Conservation (phyloP, 345 rosid species). For the Linum tenue region DNA sequence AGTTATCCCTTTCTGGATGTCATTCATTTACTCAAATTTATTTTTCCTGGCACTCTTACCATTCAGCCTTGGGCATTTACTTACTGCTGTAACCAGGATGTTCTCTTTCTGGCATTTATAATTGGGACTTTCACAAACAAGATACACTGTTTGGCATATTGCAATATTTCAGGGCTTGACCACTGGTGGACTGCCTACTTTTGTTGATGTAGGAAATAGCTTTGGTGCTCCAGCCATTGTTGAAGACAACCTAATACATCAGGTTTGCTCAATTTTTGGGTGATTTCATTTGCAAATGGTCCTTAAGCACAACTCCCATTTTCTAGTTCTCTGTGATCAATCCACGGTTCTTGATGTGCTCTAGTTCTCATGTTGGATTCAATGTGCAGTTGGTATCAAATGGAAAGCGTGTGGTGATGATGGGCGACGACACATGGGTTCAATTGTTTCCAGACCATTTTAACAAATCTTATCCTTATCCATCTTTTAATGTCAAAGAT, state of each 20-base stretch:
- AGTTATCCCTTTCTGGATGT: background rate
- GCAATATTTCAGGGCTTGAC: slow-evolving; percentile 57
- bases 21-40: no score
- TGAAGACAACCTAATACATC: slow-evolving; percentile 77
- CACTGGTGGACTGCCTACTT: slow-evolving; percentile 91
- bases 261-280: slow-evolving; percentile 30
- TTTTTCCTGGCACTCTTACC: background rate
- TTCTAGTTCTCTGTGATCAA: background rate
- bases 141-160: background rate
- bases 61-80: background rate
- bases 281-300: background rate
- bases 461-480: slow-evolving; percentile 73
- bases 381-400: slow-evolving; percentile 46
- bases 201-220: slow-evolving; percentile 86
- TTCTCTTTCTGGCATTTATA: background rate
- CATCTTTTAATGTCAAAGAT: slow-evolving; percentile 90
- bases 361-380: background rate
- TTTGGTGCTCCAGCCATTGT: slow-evolving; percentile 90
- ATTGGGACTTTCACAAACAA: background rate
- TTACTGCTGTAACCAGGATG: background rate
- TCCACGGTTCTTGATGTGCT: background rate
- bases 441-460: slow-evolving; percentile 87
- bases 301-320: background rate
- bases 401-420: slow-evolving; percentile 82
- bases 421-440: slow-evolving; percentile 97